Evolutionary conservation across 768 basidiomycete genomes (phyloP).

Genomic region (Gymnopilus dilepis): DNA sequence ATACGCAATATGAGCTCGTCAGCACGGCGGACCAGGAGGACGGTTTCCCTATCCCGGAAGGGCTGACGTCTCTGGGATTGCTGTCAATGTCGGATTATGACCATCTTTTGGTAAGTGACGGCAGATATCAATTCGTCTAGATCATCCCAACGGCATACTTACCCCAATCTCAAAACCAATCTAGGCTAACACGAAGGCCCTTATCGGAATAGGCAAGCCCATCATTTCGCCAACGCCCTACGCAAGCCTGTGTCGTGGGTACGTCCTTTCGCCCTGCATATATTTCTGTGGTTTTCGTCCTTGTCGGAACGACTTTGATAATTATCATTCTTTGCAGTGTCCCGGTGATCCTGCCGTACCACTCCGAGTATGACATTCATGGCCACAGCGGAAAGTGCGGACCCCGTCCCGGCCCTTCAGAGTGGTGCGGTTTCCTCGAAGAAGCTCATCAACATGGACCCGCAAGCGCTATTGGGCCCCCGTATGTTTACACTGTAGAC

Average conservation of each 20-base stretch:
- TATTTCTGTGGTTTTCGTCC: neutral
- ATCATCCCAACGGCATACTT: neutral
- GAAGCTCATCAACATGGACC: conserved; percentile 20
- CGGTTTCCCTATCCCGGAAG: conserved; percentile 13
- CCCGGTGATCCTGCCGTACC: conserved; percentile 18
- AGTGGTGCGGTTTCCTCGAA: conserved; percentile 21
- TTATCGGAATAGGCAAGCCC: conserved; percentile 15
- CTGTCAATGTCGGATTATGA: conserved; percentile 12
- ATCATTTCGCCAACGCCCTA: conserved; percentile 20
- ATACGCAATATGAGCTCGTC: conserved; percentile 14
- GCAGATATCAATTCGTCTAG: too few relatives aligned
- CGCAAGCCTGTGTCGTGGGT: conserved; percentile 22
- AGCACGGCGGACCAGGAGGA: conserved; percentile 14
- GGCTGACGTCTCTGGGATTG: conserved; percentile 9
- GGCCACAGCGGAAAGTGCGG: conserved; percentile 8
- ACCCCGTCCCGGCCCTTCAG: conserved; percentile 9
- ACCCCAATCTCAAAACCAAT: neutral
- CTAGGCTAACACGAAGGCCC: conserved; percentile 12
- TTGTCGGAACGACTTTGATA: too few relatives aligned
- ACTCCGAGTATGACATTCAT: neutral
- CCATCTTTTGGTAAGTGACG: conserved; percentile 12
- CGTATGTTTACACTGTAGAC: conserved; percentile 18
- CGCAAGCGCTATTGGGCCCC: conserved; percentile 15
- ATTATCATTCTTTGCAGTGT: too few relatives aligned
- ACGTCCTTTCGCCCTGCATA: neutral